Conservation (phyloP, 352 stramenopile genomes). For the Phytophthora hybrid region DNA sequence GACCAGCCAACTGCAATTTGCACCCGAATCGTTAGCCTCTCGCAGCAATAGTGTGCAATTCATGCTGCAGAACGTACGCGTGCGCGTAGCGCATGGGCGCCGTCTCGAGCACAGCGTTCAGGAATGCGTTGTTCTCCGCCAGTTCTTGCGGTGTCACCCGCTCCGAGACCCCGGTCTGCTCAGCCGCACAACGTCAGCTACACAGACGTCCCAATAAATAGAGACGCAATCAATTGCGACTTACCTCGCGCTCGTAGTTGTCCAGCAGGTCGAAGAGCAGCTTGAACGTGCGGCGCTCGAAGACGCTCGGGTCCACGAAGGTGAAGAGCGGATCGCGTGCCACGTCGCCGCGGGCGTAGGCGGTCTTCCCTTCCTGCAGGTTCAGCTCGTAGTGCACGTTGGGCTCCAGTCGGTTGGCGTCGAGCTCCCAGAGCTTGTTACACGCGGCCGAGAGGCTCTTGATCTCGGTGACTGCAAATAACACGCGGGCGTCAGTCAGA, state of each 20-base stretch:
- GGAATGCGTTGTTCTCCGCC: slow-evolving; percentile 91
- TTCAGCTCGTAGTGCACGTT: slow-evolving; percentile 94
- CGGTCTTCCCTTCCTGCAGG: slow-evolving; percentile 93
- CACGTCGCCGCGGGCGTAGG: slow-evolving; percentile 89
- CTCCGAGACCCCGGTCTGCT: slow-evolving; percentile 88
- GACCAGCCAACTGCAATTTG: slow-evolving; percentile 64
- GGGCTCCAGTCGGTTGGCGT: slow-evolving; percentile 82
- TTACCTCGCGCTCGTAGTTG: slow-evolving; percentile 87
- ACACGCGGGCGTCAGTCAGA: background rate
- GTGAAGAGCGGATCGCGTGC: slow-evolving; percentile 93
- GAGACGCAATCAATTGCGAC: background rate
- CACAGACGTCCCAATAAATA: background rate
- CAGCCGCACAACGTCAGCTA: slow-evolving; percentile 8
- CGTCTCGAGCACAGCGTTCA: slow-evolving; percentile 94
- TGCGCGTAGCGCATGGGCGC: slow-evolving; percentile 95
- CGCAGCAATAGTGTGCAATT: background rate
- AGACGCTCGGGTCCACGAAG: slow-evolving; percentile 86
- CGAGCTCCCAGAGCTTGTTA: slow-evolving; percentile 94
- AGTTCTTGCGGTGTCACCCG: slow-evolving; percentile 88
- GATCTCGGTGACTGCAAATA: slow-evolving; percentile 49
- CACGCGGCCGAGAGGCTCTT: slow-evolving; percentile 77
- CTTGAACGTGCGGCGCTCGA: slow-evolving; percentile 92
- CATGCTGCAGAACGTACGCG: slow-evolving; percentile 55
- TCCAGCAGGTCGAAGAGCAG: slow-evolving; percentile 92
- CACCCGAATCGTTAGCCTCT: background rate